A percentile compares a stretch with the other conserved stretches of the same genome.
phyloP scores from a whole-genome alignment of 495 filamentous ascomycete genomes.

The Annulohypoxylon moriforme region DNA sequence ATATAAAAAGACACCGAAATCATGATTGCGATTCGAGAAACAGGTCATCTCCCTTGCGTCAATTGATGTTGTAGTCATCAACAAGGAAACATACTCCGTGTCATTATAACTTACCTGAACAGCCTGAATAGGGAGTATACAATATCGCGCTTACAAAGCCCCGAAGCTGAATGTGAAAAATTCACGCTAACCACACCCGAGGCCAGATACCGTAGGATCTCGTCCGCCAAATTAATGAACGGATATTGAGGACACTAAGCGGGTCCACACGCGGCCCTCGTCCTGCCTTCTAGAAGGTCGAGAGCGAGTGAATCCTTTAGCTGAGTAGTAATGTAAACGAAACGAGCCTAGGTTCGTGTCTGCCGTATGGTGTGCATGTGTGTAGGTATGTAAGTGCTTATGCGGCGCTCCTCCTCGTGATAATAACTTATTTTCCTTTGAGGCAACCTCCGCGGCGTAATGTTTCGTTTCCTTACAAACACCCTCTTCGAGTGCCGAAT shows the following conservation, averaged over 20 bases:
- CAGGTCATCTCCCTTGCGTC: neutral
- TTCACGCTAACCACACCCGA: slow-evolving; percentile 13
- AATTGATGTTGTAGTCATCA: neutral
- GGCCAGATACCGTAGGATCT: slow-evolving; percentile 12
- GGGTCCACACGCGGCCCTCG: slow-evolving; percentile 17
- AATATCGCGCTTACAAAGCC: slow-evolving; percentile 16
- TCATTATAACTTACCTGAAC: neutral
- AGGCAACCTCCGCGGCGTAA: neutral
- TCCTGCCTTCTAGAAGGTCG: slow-evolving; percentile 33
- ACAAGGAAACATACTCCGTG: slow-evolving; percentile 1
- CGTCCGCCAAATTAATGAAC: slow-evolving; percentile 34
- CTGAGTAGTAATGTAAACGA: slow-evolving; percentile 26
- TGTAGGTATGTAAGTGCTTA: slow-evolving; percentile 1
- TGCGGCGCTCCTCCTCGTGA: slow-evolving; percentile 3
- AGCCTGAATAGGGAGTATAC: neutral
- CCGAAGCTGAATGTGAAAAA: slow-evolving; percentile 9
- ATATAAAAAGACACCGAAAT: slow-evolving; percentile 13
- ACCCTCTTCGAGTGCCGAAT: slow-evolving; percentile 23
- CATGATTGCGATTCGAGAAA: slow-evolving; percentile 12
- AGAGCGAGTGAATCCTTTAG: slow-evolving; percentile 22
- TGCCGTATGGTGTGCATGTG: neutral
- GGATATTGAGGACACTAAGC: slow-evolving; percentile 6
- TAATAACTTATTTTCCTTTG: neutral
- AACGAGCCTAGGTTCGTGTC: slow-evolving; percentile 19
- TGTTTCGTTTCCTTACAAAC: neutral